Evolutionary conservation across 352 stramenopile species (phyloP).

Genomic region (Globisporangium irregulare): DNA sequence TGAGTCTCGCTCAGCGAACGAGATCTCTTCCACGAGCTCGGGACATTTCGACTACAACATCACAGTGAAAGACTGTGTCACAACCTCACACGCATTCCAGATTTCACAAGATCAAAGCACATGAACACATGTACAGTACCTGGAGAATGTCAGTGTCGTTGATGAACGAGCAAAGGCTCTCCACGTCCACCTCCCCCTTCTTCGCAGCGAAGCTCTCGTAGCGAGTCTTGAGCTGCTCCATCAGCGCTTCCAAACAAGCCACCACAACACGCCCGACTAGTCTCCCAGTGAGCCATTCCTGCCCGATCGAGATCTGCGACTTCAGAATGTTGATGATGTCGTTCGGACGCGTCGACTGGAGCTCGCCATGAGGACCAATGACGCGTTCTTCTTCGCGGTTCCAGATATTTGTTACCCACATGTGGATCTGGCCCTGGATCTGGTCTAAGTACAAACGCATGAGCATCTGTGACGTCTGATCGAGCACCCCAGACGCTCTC

Average conservation of each 20-base stretch:
- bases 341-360: conserved; percentile 77
- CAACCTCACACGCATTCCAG: neutral
- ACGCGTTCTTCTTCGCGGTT: conserved; percentile 73
- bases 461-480: conserved; percentile 63
- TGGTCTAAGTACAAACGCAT: conserved; percentile 75
- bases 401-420: conserved; percentile 86
- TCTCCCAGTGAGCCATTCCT: conserved; percentile 74
- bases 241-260: conserved; percentile 65
- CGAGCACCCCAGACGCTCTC: conserved; percentile 60
- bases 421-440: conserved; percentile 77
- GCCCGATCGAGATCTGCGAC: conserved; percentile 80
- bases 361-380: conserved; percentile 50
- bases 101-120: neutral
- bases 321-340: conserved; percentile 88
- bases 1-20: conserved; percentile 65
- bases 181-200: conserved; percentile 50
- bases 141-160: conserved; percentile 83
- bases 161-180: conserved; percentile 84
- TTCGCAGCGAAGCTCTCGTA: conserved; percentile 53
- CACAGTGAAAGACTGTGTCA: too few relatives aligned
- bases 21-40: conserved; percentile 81
- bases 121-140: conserved; percentile 20
- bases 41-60: conserved; percentile 62
- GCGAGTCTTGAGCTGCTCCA: conserved; percentile 70
- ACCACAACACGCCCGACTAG: conserved; percentile 67